phyloP scores from a whole-genome alignment of 331 rosid species.

The Prunus yedoensis region DNA sequence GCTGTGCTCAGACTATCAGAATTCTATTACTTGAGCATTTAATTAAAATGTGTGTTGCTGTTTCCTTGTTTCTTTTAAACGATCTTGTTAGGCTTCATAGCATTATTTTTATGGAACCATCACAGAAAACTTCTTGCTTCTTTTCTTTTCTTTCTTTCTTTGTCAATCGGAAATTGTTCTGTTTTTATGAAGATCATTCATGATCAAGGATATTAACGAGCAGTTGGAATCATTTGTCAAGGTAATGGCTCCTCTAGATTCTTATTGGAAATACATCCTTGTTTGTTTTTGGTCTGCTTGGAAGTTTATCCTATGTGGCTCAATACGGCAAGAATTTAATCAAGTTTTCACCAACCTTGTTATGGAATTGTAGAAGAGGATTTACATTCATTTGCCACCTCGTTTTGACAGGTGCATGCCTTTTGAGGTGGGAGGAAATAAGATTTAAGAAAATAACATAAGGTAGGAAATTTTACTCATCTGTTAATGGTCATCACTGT shows the following conservation, averaged over 20 bases:
- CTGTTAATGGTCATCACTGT: too few relatives aligned
- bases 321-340: not conserved
- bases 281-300: not conserved
- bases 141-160: not conserved
- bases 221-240: constrained; percentile 3
- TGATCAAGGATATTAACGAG: constrained; percentile 5
- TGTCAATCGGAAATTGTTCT: not conserved
- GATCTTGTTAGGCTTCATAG: not conserved
- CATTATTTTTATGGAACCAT: not conserved
- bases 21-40: not conserved
- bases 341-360: not conserved
- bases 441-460: too few relatives aligned
- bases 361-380: not conserved
- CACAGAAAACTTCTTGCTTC: not conserved
- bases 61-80: not conserved
- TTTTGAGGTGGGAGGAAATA: not conserved
- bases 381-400: too few relatives aligned
- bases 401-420: not conserved
- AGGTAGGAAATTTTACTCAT: too few relatives aligned
- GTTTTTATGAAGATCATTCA: not conserved
- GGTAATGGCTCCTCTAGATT: not conserved
- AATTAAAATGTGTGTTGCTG: not conserved
- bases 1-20: not conserved
- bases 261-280: not conserved
- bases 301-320: not conserved